Conservation (phyloP, 345 rosid species). For the Eucalyptus pauciflora region DNA sequence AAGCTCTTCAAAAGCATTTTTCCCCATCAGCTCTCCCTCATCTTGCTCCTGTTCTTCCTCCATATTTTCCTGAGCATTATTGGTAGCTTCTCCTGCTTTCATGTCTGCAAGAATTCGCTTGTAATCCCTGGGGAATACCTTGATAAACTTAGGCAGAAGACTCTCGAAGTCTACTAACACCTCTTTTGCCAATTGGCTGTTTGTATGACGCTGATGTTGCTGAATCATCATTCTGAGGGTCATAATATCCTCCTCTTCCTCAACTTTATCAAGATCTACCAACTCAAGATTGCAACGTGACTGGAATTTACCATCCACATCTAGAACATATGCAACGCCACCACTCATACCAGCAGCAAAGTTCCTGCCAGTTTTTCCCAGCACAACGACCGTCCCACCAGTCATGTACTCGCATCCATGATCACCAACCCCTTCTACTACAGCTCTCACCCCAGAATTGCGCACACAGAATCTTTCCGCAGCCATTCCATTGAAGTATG, state of each 20-base stretch:
- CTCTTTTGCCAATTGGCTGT: conserved; percentile 81
- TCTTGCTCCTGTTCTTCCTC: conserved; percentile 49
- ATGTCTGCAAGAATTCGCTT: conserved; percentile 75
- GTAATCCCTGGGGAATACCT: conserved; percentile 97
- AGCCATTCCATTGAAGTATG: conserved; percentile 97
- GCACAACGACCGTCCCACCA: conserved; percentile 93
- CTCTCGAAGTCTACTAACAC: conserved; percentile 71
- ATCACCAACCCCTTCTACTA: conserved; percentile 99
- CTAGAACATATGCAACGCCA: conserved; percentile 90
- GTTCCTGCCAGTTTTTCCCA: conserved; percentile 96
- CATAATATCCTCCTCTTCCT: conserved; percentile 83
- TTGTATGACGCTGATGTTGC: conserved; percentile 89
- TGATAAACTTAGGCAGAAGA: conserved; percentile 69
- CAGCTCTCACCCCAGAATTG: conserved; percentile 96
- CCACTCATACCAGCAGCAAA: conserved; percentile 99
- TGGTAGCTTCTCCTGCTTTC: conserved; percentile 46
- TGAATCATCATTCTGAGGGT: conserved; percentile 93
- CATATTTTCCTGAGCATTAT: conserved; percentile 24
- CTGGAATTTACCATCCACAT: conserved; percentile 65
- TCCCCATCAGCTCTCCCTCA: conserved; percentile 37
- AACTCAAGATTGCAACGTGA: conserved; percentile 84
- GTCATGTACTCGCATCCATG: conserved; percentile 99
- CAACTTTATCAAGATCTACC: conserved; percentile 93
- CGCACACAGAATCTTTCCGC: conserved; percentile 99
- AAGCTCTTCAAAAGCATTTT: conserved; percentile 85